Conservation (phyloP, 208 protist genomes). For the Blechomonas ayalai region DNA sequence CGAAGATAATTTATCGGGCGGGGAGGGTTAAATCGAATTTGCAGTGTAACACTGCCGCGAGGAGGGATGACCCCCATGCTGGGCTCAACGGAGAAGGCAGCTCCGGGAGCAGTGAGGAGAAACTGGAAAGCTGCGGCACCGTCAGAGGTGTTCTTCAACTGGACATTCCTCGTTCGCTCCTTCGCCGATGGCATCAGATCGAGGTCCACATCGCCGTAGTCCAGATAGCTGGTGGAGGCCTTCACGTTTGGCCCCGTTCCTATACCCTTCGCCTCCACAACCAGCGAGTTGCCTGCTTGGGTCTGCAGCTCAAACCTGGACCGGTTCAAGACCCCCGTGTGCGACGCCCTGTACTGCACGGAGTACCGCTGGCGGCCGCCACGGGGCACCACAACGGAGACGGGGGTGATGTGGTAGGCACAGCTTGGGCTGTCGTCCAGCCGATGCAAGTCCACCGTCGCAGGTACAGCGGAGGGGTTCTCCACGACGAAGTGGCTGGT, state of each 20-base stretch:
- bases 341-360: constrained; percentile 34
- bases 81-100: constrained; percentile 55
- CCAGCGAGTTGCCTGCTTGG: constrained; percentile 56
- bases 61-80: constrained; percentile 41
- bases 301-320: constrained; percentile 41
- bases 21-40: constrained; percentile 63
- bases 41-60: constrained; percentile 29
- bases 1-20: constrained; percentile 81
- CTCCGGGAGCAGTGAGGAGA: constrained; percentile 34
- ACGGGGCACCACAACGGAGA: constrained; percentile 24
- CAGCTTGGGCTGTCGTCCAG: constrained; percentile 21
- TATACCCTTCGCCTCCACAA: constrained; percentile 33
- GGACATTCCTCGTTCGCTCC: constrained; percentile 15
- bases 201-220: constrained; percentile 82
- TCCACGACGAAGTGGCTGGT: constrained; percentile 39
- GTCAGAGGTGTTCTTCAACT: constrained; percentile 46
- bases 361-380: constrained; percentile 31
- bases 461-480: constrained; percentile 77
- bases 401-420: constrained; percentile 45
- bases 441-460: constrained; percentile 29
- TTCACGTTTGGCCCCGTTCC: constrained; percentile 42
- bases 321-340: constrained; percentile 22
- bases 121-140: constrained; percentile 29
- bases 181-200: constrained; percentile 20
- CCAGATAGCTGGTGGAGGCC: constrained; percentile 35